Base-by-base conservation (phyloP, 768 basidiomycete species). In the Baorangia bicolor region DNA sequence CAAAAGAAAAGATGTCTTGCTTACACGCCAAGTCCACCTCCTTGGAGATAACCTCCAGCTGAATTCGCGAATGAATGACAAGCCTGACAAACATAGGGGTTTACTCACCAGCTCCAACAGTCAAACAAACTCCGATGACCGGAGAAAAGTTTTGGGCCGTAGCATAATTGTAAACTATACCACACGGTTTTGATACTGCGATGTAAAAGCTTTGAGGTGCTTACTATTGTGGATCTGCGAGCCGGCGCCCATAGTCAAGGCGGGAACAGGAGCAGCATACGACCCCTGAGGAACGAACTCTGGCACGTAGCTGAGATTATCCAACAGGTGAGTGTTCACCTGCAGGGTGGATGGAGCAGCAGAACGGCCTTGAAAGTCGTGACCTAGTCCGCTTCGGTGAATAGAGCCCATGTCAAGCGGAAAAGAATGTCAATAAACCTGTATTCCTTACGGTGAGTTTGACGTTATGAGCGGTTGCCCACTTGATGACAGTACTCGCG, bases 41-140 rank as follows among this genome's bases (percentile, higher is more conserved):
- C 82, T 52, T 74, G 72, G 4, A 79, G 48, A 73, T 74, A 84
- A 12, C 83, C 81, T 30, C 79, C 81, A 13, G 77, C 79, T 68
- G 8, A 10, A 8, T 30, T 27, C 16, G 10, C n/a, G 37, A 31
- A 47, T 55, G 46, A 55, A 44, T 10, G 16, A 20, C 4, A 41
- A 23, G 31, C 5, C 25, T 2, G 9, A 39, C 13, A 28, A 39
- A 9, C 10, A 1, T 1, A 18, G 7, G 21, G n/a, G 27, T 37
- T 4, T 30, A 44, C 58, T 39, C 16, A 50, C 63, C 55, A 28
- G 46, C 63, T 38, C 66, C 66, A 8, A 67, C 58, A 6, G 66
- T 68, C 16, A 55, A 30, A 51, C 66, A 68, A 18, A 33, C 52
- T 2, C 66, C 66, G 14, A 65, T 37, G 23, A 68, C 46, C 0